phyloP scores from a whole-genome alignment of 768 basidiomycete species.

The Cystobasidium ongulense region DNA sequence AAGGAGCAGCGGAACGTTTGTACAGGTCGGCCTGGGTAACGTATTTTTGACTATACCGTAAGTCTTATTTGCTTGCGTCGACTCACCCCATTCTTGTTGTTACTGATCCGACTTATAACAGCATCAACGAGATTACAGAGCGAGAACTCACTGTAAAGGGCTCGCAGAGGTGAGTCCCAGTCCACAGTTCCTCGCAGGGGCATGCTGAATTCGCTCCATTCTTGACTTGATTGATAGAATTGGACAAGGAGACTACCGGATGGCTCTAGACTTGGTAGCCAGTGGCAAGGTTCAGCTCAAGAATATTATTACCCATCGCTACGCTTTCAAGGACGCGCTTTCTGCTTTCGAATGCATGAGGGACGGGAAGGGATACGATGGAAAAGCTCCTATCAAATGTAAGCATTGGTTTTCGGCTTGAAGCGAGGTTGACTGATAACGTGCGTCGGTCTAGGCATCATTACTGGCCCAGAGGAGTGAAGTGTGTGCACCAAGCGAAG shows the following conservation, averaged over 20 bases:
- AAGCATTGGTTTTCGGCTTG: background rate
- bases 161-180: background rate
- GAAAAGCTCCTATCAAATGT: slow-evolving; percentile 61
- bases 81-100: no score
- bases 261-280: slow-evolving; percentile 74
- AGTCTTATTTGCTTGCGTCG: background rate
- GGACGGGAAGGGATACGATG: slow-evolving; percentile 71
- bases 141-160: background rate
- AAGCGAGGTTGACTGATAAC: background rate
- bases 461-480: background rate
- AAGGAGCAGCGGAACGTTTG: slow-evolving; percentile 58
- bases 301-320: slow-evolving; percentile 72
- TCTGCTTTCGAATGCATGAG: slow-evolving; percentile 74
- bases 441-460: background rate
- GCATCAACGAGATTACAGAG: background rate
- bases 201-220: no score
- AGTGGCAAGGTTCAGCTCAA: slow-evolving; percentile 76
- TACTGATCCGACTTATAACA: no score
- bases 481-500: background rate
- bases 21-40: slow-evolving; percentile 35
- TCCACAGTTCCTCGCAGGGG: no score
- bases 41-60: slow-evolving; percentile 10
- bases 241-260: slow-evolving; percentile 61
- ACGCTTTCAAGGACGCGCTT: slow-evolving; percentile 65
- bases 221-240: no score